These are phyloP conservation scores for Cutaneotrichosporon cutaneum DNA, from an alignment of 1,284 basidiomycete species.

Conservation along the genomic window DNA sequence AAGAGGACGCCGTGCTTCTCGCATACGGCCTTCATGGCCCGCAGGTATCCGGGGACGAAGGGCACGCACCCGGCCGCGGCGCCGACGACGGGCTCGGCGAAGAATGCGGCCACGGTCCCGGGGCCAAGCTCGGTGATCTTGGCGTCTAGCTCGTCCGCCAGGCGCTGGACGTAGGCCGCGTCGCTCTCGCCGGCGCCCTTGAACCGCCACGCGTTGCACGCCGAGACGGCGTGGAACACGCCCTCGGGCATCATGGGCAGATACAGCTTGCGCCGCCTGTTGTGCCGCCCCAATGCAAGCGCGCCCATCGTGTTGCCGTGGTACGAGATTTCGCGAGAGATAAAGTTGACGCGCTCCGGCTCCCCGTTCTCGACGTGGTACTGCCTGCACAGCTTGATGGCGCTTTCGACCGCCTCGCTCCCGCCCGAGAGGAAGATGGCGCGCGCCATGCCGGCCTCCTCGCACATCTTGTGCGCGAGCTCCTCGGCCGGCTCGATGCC, in stretches of 20 bases:
- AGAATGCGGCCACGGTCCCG: conserved; percentile 61
- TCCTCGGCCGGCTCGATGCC: conserved; percentile 31
- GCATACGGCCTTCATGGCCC: conserved; percentile 79
- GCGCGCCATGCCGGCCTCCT: conserved; percentile 41
- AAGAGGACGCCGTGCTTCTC: conserved; percentile 81
- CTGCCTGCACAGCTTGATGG: conserved; percentile 57
- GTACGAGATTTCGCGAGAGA: conserved; percentile 73
- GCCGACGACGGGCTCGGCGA: conserved; percentile 61
- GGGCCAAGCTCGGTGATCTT: conserved; percentile 77
- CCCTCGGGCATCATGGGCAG: conserved; percentile 28
- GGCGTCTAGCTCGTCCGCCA: conserved; percentile 73
- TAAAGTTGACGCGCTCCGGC: conserved; percentile 68
- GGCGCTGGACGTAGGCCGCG: conserved; percentile 70
- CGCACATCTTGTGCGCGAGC: conserved; percentile 63
- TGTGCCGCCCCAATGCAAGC: conserved; percentile 21
- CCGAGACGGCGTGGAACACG: conserved; percentile 45
- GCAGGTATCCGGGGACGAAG: conserved; percentile 44
- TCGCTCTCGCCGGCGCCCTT: conserved; percentile 67
- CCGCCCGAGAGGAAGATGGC: conserved; percentile 34
- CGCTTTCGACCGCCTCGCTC: conserved; percentile 20
- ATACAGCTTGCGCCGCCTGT: conserved; percentile 50
- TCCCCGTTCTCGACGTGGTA: conserved; percentile 63
- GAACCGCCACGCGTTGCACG: conserved; percentile 79
- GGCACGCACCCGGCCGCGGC: conserved; percentile 65
- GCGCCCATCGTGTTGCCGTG: conserved; percentile 75